These are phyloP conservation scores for Beauveria varroae DNA, from an alignment of 2,329 filamentous ascomycete genomes.

Conservation along the genomic window DNA sequence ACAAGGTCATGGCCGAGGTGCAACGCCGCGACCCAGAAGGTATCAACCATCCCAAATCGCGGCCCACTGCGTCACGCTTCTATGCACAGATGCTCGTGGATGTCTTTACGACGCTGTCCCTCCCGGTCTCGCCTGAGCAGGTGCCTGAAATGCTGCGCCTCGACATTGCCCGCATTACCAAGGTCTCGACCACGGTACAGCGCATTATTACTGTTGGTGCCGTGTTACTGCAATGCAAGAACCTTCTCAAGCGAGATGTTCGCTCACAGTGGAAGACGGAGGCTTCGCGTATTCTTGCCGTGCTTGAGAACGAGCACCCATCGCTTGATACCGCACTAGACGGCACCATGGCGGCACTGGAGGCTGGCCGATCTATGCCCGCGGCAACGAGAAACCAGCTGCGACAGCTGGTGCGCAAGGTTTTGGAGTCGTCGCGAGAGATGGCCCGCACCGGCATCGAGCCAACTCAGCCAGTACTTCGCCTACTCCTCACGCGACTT, in stretches of 20 bases:
- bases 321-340: conserved; percentile 47
- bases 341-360: conserved; percentile 55
- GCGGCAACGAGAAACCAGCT: conserved; percentile 53
- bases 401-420: conserved; percentile 48
- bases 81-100: conserved; percentile 72
- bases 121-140: conserved; percentile 42
- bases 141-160: conserved; percentile 69
- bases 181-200: conserved; percentile 30
- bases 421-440: conserved; percentile 43
- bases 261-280: conserved; percentile 70
- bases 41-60: conserved; percentile 52
- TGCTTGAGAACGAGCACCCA: conserved; percentile 52
- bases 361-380: conserved; percentile 57
- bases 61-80: conserved; percentile 60
- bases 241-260: conserved; percentile 73
- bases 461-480: conserved; percentile 50
- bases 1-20: conserved; percentile 58
- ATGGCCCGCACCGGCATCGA: conserved; percentile 34
- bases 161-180: conserved; percentile 54
- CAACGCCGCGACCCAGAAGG: conserved; percentile 62
- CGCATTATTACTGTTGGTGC: conserved; percentile 67
- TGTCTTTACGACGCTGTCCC: conserved; percentile 65
- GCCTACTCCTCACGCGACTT: conserved; percentile 60
- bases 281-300: conserved; percentile 60
- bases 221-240: conserved; percentile 73